Evolutionary conservation across 169 alveolate species (phyloP).

Genomic region (Eimeria falciformis): DNA sequence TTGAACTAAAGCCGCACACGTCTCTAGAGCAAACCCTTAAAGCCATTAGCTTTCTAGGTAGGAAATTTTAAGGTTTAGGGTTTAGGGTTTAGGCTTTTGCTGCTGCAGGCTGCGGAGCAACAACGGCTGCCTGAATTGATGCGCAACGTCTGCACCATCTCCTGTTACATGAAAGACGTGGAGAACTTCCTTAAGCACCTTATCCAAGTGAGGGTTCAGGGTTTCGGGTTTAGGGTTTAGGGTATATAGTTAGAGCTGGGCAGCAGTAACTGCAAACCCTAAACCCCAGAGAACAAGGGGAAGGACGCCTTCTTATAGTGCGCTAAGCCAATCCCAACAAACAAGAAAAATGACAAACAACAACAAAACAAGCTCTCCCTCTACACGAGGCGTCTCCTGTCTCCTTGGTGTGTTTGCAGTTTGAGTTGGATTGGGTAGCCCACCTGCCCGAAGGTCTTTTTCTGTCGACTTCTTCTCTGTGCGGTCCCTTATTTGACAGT

Average conservation of each 20-base stretch:
- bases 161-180: background rate
- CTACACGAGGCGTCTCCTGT: no score
- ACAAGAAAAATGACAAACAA: no score
- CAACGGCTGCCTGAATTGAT: background rate
- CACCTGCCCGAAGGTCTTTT: constrained; percentile 57
- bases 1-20: no score
- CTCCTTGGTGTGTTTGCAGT: constrained; percentile 29
- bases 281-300: background rate
- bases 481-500: constrained; percentile 7
- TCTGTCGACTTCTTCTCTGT: constrained; percentile 35
- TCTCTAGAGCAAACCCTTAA: no score
- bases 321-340: no score
- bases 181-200: background rate
- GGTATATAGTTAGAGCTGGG: background rate
- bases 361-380: no score
- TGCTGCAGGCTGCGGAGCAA: background rate
- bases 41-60: no score
- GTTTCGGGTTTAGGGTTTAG: no score
- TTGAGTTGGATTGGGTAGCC: constrained; percentile 57
- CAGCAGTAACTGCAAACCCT: background rate
- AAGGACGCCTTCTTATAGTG: background rate
- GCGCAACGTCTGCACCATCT: background rate
- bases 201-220: background rate
- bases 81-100: no score
- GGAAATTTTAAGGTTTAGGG: no score